phyloP scores from a whole-genome alignment of 192 early-diverging fungal genomes.

The Chytriomyces sp. region DNA sequence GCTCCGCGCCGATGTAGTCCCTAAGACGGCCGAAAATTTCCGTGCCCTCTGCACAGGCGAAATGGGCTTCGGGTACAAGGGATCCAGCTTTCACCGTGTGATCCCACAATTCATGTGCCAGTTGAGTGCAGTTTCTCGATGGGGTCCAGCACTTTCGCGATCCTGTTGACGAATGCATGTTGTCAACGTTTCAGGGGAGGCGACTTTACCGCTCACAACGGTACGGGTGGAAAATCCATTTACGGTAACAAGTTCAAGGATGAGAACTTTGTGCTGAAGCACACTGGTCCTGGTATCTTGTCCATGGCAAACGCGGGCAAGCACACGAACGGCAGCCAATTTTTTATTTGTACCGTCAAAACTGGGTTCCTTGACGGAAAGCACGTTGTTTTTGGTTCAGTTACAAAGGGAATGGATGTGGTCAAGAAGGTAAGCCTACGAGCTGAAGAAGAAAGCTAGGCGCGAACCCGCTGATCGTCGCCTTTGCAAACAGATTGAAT shows the following conservation, averaged over 20 bases:
- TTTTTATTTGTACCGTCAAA: slow-evolving; percentile 85
- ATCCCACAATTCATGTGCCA: slow-evolving; percentile 73
- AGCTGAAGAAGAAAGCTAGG: no score
- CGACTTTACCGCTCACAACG: slow-evolving; percentile 75
- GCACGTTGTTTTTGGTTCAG: slow-evolving; percentile 53
- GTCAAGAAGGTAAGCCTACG: slow-evolving; percentile 71
- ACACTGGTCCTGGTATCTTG: slow-evolving; percentile 47
- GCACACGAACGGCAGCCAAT: slow-evolving; percentile 48
- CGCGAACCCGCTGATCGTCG: no score
- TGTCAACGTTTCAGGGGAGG: not conserved
- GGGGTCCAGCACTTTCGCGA: slow-evolving; percentile 6
- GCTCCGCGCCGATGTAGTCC: slow-evolving; percentile 46
- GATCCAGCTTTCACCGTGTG: slow-evolving; percentile 80
- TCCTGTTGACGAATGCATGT: not conserved
- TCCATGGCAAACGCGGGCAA: slow-evolving; percentile 57
- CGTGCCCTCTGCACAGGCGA: slow-evolving; percentile 56
- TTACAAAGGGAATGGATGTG: slow-evolving; percentile 56
- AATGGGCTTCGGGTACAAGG: slow-evolving; percentile 69
- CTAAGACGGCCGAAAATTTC: slow-evolving; percentile 84
- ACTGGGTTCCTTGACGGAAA: slow-evolving; percentile 73
- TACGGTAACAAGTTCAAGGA: slow-evolving; percentile 82
- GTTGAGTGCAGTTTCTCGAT: slow-evolving; percentile 63
- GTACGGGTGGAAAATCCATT: slow-evolving; percentile 82
- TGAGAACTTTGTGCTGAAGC: slow-evolving; percentile 81
- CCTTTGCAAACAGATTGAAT: no score